Base-by-base conservation (phyloP, 768 basidiomycete genomes). In the Boletus subcaerulescens region DNA sequence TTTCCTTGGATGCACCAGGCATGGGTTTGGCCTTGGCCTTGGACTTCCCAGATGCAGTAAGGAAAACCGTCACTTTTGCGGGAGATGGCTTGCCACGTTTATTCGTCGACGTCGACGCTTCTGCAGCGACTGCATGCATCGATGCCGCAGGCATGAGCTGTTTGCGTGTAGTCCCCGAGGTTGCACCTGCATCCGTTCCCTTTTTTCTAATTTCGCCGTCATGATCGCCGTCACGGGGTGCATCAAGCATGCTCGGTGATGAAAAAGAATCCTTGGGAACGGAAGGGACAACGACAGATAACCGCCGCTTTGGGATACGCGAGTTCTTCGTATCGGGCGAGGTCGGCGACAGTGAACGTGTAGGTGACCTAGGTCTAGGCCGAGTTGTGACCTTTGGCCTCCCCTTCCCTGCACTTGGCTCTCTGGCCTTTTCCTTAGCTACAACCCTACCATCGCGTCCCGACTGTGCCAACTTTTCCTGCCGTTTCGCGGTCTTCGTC, bases 281-380 rank as follows among this genome's bases (percentile, higher is more conserved):
- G 10, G 68, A 36, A 13, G 71, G 71, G 11, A 73, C 48, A 3
- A 71, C 18, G 11, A 73, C 71, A 12, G 67, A 71, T 4, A 68
- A 41, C 15, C 52, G 58, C 20, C 63, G 67, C 39, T 71, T 70
- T 0, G 46, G 55, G 5, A 45, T 52, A 18, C 39, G 57, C 4
- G 45, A 10, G 1, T 13, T 52, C 50, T 57, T 60, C 5, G 26
- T 13, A 11, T n/a, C 43, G 12, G 57, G 45, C 18, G 53, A 53
- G 10, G 42, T 18, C 14, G 60, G 54, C 7, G 53, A 46, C 10
- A 56, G 50, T 3, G 60, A 62, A 5, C 39, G 50, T 14, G 59
- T 46, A 6, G 48, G 50, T 2, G 63, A 55, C 35, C 26, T 26
- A 26, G 35, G 35, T 18, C 43, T 61, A 44, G 33, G 24, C 3